Evolutionary conservation across 768 basidiomycete species (phyloP), one percentile per base, ranked within the genome.

Genomic region (Tylopilus subfusipes): DNA sequence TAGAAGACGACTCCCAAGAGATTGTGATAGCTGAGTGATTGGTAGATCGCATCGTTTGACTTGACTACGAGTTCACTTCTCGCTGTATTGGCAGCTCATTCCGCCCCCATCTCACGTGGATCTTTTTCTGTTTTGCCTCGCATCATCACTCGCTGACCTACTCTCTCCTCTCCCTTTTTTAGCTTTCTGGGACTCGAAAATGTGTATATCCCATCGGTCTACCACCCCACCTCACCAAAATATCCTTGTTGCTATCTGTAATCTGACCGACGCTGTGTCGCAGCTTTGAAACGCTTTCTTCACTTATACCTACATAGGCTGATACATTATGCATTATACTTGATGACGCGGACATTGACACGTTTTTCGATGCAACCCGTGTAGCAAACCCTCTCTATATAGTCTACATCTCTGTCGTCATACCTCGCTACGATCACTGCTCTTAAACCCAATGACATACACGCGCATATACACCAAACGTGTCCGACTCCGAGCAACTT

Each of bases 1-100:
- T 71, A 50, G 60, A 66, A 30, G 75, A 78, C 55, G 73, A 75
- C 45, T 36, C 68, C 2, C 75, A 82, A 73, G 75, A 78, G 42
- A 76, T 86, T 48, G 64, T 72, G 54, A 75, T 85, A 66, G 64
- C 70, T 80, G 68, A 80, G 68, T 70, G 60, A 65, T 53, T 53
- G 64, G 51, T 58, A 51, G 53, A 61, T 50, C 19, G 47, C 40
- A 29, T 60, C 52, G 50, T 50, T 27, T 56, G 51, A 56, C 27
- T 42, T 57, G 38, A 38, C n/a, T 39, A 30, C 59, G 19, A 40
- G 47, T 54, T 56, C 45, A 4, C 54, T 52, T 59, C 25, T 30
- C 31, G 21, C 27, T 42, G 42, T 21, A 24, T 52, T 40, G 49
- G 63, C 46, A 58, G 48, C 25, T 7, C 29, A 11, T 10, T 38